Evolutionary conservation across 2,329 filamentous ascomycete species (phyloP).

Genomic region (Xylaria sp.): DNA sequence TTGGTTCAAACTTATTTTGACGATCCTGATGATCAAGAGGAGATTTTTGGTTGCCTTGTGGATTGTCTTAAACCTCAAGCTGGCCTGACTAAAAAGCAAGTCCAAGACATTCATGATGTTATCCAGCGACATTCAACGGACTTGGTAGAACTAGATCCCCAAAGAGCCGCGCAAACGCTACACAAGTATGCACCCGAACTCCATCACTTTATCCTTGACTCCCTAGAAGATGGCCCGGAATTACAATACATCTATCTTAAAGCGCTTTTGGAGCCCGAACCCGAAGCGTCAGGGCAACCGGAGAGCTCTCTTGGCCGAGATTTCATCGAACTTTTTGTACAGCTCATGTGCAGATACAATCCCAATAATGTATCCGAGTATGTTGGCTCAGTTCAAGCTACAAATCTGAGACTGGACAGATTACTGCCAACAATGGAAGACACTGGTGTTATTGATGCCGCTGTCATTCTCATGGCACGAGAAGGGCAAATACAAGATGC

Average conservation of each 20-base stretch:
- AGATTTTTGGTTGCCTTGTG: slow-evolving; percentile 81
- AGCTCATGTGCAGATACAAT: slow-evolving; percentile 89
- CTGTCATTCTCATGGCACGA: slow-evolving; percentile 87
- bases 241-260: slow-evolving; percentile 80
- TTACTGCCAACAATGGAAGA: slow-evolving; percentile 89
- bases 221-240: slow-evolving; percentile 68
- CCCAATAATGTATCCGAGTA: slow-evolving; percentile 86
- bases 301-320: slow-evolving; percentile 59
- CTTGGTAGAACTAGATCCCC: slow-evolving; percentile 74
- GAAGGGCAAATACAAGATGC: slow-evolving; percentile 86
- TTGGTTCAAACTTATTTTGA: slow-evolving; percentile 86
- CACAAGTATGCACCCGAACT: slow-evolving; percentile 69
- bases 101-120: slow-evolving; percentile 74
- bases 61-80: slow-evolving; percentile 76
- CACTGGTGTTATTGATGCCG: slow-evolving; percentile 90
- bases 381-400: slow-evolving; percentile 77
- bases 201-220: slow-evolving; percentile 72
- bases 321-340: slow-evolving; percentile 85
- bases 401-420: slow-evolving; percentile 80
- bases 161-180: slow-evolving; percentile 72
- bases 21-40: slow-evolving; percentile 78
- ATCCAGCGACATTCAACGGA: slow-evolving; percentile 72
- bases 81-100: slow-evolving; percentile 74
- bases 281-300: slow-evolving; percentile 49
- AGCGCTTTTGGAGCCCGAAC: slow-evolving; percentile 75